Base-by-base conservation (phyloP, 1,139 yeast genomes). In the Candida labiduridarum region DNA sequence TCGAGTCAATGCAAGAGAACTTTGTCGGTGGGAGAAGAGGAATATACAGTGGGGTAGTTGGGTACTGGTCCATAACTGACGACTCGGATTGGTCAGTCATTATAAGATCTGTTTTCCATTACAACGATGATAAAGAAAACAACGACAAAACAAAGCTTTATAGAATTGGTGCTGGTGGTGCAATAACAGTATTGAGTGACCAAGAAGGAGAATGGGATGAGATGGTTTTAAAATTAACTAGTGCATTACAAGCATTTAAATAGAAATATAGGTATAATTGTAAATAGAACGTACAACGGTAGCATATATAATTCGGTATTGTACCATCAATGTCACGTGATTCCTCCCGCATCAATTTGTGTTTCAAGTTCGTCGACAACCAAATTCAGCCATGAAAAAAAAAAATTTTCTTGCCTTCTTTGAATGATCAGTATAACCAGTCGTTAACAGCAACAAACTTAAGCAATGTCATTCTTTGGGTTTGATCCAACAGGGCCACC, bases 81-180 rank as follows among this genome's bases (percentile, higher is more conserved):
- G 85, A 83, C 50, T 89, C 96, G 0, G 99, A 95, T 66, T 95
- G 98, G 98, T 89, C 96, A 55, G 99, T 95, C 6, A 82, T 91
- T 44, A 95, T 95, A 50, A 77, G 99, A 41, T 89, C 97, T 3
- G 78, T 91, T 44, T 91, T 83, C 67, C 81, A 82, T 52, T 90
- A 91, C 66, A 63, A 65, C 10, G 67, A 76, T 42, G 90, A 85
- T 58, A 48, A 64, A 10, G 72, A 70, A 30, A 74, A 73, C 49
- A 63, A 62, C 1, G 54, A 49, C 3, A 42, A 44, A 1, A 54
- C 52, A 10, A 67, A 69, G 14, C 59, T 75, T 10, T 94, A 97
- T 96, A 76, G 92, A 57, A 83, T 94, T 52, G 99, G 99, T 2
- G 99, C 99, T 8, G 99, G 99, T 10, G 99, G 99, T 8, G 99